Evolutionary conservation across 345 rosid genomes (phyloP).

Genomic region (Cardiospermum halicacabum): DNA sequence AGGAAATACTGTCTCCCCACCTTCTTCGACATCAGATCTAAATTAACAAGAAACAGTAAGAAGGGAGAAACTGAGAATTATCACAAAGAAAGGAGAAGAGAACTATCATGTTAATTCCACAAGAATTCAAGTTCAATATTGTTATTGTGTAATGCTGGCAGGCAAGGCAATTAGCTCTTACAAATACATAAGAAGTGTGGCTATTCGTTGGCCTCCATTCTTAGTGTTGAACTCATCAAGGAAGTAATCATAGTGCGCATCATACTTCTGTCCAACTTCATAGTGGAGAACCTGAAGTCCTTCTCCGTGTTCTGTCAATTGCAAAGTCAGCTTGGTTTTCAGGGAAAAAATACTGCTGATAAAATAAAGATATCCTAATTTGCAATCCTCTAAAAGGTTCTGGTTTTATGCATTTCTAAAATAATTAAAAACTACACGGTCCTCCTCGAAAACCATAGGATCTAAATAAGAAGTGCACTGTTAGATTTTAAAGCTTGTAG

Average conservation of each 20-base stretch:
- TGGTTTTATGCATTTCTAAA: background rate
- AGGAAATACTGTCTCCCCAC: constrained; percentile 95
- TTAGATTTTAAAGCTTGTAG: background rate
- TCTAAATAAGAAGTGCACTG: too few relatives aligned
- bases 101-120: background rate
- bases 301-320: constrained; percentile 79
- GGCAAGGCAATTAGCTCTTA: constrained; percentile 28
- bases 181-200: constrained; percentile 94
- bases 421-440: too few relatives aligned
- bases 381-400: too few relatives aligned
- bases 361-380: background rate
- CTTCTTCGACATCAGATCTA: constrained; percentile 98
- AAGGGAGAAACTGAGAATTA: too few relatives aligned
- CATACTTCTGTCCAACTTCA: constrained; percentile 86
- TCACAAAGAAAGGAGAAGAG: too few relatives aligned
- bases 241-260: constrained; percentile 86
- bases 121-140: background rate
- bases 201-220: constrained; percentile 88
- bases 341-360: background rate
- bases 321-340: background rate
- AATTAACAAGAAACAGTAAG: constrained; percentile 8
- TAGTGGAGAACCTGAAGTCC: constrained; percentile 87
- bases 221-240: constrained; percentile 82
- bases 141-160: background rate
- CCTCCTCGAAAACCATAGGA: too few relatives aligned